Evolutionary conservation across 805 yeast species (phyloP), one percentile per base, ranked within the genome.

Genomic region (Nakazawaea ishiwadae): DNA sequence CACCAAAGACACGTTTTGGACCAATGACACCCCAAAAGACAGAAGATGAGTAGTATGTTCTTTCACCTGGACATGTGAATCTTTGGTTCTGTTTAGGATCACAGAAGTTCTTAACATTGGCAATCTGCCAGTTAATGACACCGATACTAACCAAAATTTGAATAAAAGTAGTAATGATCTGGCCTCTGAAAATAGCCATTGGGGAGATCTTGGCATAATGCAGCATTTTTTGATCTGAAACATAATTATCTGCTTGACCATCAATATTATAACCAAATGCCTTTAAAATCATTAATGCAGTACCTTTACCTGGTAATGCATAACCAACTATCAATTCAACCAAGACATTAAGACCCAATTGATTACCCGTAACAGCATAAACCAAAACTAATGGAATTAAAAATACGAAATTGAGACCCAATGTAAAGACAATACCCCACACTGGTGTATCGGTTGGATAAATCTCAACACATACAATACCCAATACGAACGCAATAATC

Each of bases 161-260:
- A 16, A 63, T 37, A 4, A 57, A 44, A 18, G 62, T 56, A 42
- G 58, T 65, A 31, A 58, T 50, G 41, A 65, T 50, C 49, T 59
- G 76, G 28, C 63, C 70, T n/a, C n/a, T n/a, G n/a, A n/a, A n/a
- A n/a, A n/a, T n/a, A n/a, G n/a, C n/a, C n/a, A n/a, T n/a, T n/a
- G 84, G 84, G 1, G 84, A 78, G 18, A 79, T 60, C 46, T 75
- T 77, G 18, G 73, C 58, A 52, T 79, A 79, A 55, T 78, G 84
- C 0, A 73, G 81, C 62, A 70, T 57, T 52, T 76, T 77, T 50
- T 66, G 69, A 50, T 76, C 77, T 51, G 75, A 69, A 37, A 78
- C 72, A 55, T 74, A 81, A 52, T 66, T 71, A 46, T 79, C 77
- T 10, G 86, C 84, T 58, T 79, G 85, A 21, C 73, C 73, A 52